Percentiles rank a stretch among this genome's conserved stretches.
These are phyloP conservation scores for Thermothelomyces thermophilus DNA, from an alignment of 2,329 filamentous ascomycete species.

Conservation along the genomic window DNA sequence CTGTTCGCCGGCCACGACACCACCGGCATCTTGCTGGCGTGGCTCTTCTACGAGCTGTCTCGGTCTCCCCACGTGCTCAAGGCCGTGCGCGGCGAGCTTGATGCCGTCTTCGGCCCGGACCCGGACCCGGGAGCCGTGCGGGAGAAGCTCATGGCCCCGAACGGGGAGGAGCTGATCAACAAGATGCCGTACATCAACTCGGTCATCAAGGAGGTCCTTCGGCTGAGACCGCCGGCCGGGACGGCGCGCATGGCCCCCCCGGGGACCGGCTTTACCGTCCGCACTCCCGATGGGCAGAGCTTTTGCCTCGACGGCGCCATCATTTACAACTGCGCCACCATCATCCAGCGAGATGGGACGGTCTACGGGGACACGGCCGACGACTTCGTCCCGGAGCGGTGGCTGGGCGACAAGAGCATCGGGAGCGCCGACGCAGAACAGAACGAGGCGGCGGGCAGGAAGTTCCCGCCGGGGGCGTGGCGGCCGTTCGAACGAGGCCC, in stretches of 20 bases:
- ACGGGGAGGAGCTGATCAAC: constrained; percentile 28
- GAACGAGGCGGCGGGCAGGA: constrained; percentile 7
- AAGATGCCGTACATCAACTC: constrained; percentile 33
- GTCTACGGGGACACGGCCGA: constrained; percentile 32
- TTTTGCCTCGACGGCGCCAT: constrained; percentile 31
- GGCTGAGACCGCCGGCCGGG: constrained; percentile 31
- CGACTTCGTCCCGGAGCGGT: constrained; percentile 37
- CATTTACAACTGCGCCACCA: constrained; percentile 30
- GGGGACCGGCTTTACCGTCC: constrained; percentile 28
- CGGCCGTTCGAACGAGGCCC: constrained; percentile 47
- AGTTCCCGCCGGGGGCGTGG: constrained; percentile 38
- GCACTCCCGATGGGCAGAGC: constrained; percentile 25
- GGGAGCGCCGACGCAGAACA: constrained; percentile 13
- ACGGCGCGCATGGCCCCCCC: constrained; percentile 27
- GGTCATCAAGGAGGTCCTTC: constrained; percentile 34
- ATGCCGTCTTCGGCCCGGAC: constrained; percentile 31
- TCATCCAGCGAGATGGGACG: constrained; percentile 32
- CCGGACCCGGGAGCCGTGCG: constrained; percentile 25
- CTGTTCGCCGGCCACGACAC: constrained; percentile 39
- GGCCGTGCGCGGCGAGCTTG: constrained; percentile 31
- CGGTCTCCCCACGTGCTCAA: constrained; percentile 27
- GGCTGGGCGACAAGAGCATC: constrained; percentile 29
- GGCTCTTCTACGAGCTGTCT: constrained; percentile 34
- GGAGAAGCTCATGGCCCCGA: constrained; percentile 24
- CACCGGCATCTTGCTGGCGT: constrained; percentile 33